Base-by-base conservation (phyloP, 371 early-diverging fungal genomes). In the Gilbertella persicaria region DNA sequence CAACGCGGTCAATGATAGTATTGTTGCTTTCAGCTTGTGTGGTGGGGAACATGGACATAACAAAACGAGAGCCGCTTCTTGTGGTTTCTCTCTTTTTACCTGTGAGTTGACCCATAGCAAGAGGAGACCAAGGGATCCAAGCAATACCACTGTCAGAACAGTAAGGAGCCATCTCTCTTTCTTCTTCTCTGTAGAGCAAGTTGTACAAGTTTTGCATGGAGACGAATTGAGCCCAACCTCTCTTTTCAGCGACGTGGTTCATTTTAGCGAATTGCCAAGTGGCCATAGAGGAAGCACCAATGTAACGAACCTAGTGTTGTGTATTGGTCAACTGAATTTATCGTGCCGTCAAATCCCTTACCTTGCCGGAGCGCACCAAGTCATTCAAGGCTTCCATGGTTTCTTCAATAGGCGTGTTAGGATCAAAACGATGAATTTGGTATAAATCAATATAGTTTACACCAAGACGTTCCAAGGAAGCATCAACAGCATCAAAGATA, bases 381-480 rank as follows among this genome's bases (percentile, higher is more conserved):
- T 83, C 83, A 46, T 83, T 55, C 7, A 83, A 49, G 5, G 83
- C 79, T 48, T 73, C 73, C 80, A 83, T 78, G 16, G 72, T 83
- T 57, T 80, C 83, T 55, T 74, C 68, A 19, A 70, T 45, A 4
- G 74, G 70, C 0, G 75, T 74, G 13, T 71, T 67, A 35, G 33
- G 45, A 37, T 70, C 73, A 14, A 62, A 50, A 13, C 74, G 66
- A 45, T 78, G 71, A 46, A 87, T 78, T 35, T 85, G 73, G 51
- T 83, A 84, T 21, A 89, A 57, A 54, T 87, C 87, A 29, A 87
- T 66, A 50, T 86, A 87, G 23, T 84, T 84, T 8, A 72, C 26
- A 23, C 60, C 69, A 29, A 82, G 52, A 12, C 85, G 66, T 39
- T 71, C 43, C 13, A 84, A 58, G 10, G 75, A 74, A 9, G 62